phyloP scores from a whole-genome alignment of 768 basidiomycete species.

The Phlebiopsis gigantea region DNA sequence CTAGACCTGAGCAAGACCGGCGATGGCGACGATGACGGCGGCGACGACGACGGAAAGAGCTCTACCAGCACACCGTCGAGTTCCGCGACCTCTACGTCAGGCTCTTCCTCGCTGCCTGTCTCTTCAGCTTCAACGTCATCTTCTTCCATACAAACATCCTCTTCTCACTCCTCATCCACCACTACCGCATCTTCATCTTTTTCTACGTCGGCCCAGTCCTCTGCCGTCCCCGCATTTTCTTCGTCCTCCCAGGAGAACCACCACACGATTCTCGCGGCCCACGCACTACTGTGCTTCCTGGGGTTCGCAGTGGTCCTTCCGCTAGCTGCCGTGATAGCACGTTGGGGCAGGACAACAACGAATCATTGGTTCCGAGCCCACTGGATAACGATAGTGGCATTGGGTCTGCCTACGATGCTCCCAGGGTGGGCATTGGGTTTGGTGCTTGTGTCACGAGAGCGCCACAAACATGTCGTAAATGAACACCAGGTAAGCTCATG shows the following conservation, averaged over 20 bases:
- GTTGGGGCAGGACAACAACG: conserved; percentile 47
- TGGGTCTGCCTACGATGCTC: conserved; percentile 46
- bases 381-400: conserved; percentile 39
- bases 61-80: background rate
- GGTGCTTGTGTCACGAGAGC: conserved; percentile 37
- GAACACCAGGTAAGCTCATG: conserved; percentile 38
- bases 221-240: conserved; percentile 13
- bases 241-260: conserved; percentile 16
- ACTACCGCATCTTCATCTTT: conserved; percentile 5
- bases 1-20: conserved; percentile 30
- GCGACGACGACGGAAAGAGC: conserved; percentile 1
- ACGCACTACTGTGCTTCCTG: conserved; percentile 45
- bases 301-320: conserved; percentile 58
- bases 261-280: conserved; percentile 40
- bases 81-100: background rate
- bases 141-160: background rate
- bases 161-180: conserved; percentile 4
- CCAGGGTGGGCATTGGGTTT: conserved; percentile 46
- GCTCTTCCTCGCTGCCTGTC: background rate
- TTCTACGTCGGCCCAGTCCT: conserved; percentile 12
- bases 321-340: conserved; percentile 45
- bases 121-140: background rate
- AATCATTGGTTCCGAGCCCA: conserved; percentile 55
- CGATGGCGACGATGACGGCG: conserved; percentile 5
- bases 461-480: conserved; percentile 39